These are phyloP conservation scores for Gymnopilus junonius DNA, from an alignment of 768 basidiomycete species.

Conservation along the genomic window DNA sequence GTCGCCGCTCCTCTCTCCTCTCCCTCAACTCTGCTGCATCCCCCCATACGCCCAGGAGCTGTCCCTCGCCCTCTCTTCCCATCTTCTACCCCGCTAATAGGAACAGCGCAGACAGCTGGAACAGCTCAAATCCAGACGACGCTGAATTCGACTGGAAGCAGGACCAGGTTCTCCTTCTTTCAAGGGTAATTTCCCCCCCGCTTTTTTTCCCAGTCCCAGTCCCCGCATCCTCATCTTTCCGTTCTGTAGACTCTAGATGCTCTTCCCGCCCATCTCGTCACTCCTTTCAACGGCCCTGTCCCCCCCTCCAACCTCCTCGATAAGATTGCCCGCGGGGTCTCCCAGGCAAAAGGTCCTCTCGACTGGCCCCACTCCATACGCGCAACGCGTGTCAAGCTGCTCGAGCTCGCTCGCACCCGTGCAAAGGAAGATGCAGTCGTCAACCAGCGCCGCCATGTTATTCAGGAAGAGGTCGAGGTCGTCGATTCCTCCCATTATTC, in stretches of 20 bases:
- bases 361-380: constrained; percentile 87
- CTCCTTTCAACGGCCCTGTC: constrained; percentile 83
- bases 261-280: constrained; percentile 81
- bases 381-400: constrained; percentile 80
- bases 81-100: constrained; percentile 59
- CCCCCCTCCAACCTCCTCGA: constrained; percentile 88
- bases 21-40: constrained; percentile 48
- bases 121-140: constrained; percentile 75
- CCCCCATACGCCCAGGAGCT: constrained; percentile 64
- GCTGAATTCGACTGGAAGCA: constrained; percentile 74
- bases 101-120: constrained; percentile 85
- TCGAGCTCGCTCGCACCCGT: constrained; percentile 78
- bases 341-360: constrained; percentile 70
- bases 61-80: constrained; percentile 60
- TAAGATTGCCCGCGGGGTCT: constrained; percentile 81
- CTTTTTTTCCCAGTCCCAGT: constrained; percentile 13
- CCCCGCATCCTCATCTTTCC: constrained; percentile 12
- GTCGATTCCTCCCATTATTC: constrained; percentile 32
- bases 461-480: constrained; percentile 55
- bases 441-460: constrained; percentile 41
- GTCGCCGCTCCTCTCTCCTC: constrained; percentile 52
- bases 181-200: constrained; percentile 42
- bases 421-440: constrained; percentile 47
- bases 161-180: constrained; percentile 70
- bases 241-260: constrained; percentile 74